Percentiles rank a stretch among this genome's conserved stretches.
These are phyloP conservation scores for Pachysolen tannophilus DNA, from an alignment of 805 yeast genomes.

Conservation along the genomic window DNA sequence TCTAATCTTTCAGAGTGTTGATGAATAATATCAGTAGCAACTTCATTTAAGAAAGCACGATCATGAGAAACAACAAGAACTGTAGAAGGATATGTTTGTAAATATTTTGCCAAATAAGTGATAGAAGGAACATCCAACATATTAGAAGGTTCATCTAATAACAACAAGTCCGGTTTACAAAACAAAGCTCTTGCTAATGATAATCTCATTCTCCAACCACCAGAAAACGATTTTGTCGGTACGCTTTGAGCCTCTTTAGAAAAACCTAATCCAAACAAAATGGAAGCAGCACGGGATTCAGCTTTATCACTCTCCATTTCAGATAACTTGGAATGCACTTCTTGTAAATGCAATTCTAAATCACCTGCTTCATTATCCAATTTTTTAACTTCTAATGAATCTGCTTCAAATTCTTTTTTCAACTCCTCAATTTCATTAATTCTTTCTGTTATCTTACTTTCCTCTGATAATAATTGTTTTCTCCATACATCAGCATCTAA, in stretches of 20 bases:
- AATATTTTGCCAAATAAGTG: constrained; percentile 83
- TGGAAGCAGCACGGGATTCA: constrained; percentile 93
- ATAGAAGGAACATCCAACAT: constrained; percentile 99
- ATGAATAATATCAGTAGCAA: constrained; percentile 96
- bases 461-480: constrained; percentile 76
- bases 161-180: constrained; percentile 89
- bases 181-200: constrained; percentile 97
- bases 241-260: constrained; percentile 74
- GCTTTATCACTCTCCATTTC: constrained; percentile 98
- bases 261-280: constrained; percentile 89
- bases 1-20: constrained; percentile 97
- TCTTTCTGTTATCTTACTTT: constrained; percentile 63
- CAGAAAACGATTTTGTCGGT: constrained; percentile 89
- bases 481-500: constrained; percentile 99
- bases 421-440: constrained; percentile 66
- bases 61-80: constrained; percentile 97
- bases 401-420: constrained; percentile 66
- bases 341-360: constrained; percentile 68
- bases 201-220: constrained; percentile 99
- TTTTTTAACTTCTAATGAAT: constrained; percentile 63
- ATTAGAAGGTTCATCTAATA: constrained; percentile 98
- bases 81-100: constrained; percentile 86
- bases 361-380: constrained; percentile 89
- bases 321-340: constrained; percentile 69
- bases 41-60: constrained; percentile 93